These are phyloP conservation scores for Phytomonas sp. DNA, from an alignment of 208 protist species.

Conservation along the genomic window DNA sequence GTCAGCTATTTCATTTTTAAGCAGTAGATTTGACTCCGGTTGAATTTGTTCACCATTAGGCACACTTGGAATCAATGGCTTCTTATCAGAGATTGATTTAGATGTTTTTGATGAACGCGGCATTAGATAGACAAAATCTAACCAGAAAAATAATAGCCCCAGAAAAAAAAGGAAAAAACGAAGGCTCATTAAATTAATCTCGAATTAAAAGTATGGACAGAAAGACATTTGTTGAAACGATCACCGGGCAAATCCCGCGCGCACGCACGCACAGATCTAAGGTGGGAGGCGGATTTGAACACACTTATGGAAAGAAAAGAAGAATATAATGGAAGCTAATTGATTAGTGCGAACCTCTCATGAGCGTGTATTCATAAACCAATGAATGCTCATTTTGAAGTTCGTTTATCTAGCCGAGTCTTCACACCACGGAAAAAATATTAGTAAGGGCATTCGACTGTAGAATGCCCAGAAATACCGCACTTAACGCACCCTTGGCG, in stretches of 20 bases:
- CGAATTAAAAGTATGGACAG: too few species aligned
- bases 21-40: not conserved
- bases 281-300: not conserved
- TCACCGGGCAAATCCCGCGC: too few species aligned
- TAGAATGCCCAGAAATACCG: conserved; percentile 43
- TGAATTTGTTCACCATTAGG: not conserved
- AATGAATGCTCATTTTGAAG: not conserved
- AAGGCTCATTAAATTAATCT: not conserved
- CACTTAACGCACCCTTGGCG: conserved; percentile 42
- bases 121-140: not conserved
- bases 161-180: not conserved
- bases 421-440: not conserved
- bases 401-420: not conserved
- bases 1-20: not conserved
- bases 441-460: conserved; percentile 38
- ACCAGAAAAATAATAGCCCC: not conserved
- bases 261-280: not conserved
- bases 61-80: not conserved
- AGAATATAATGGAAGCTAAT: not conserved
- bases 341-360: not conserved
- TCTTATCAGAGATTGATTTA: not conserved
- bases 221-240: not conserved
- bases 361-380: not conserved
- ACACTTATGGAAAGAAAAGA: not conserved
- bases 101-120: not conserved